These are phyloP conservation scores for Xylariales sp. DNA, from an alignment of 2,329 filamentous ascomycete genomes.

Conservation along the genomic window DNA sequence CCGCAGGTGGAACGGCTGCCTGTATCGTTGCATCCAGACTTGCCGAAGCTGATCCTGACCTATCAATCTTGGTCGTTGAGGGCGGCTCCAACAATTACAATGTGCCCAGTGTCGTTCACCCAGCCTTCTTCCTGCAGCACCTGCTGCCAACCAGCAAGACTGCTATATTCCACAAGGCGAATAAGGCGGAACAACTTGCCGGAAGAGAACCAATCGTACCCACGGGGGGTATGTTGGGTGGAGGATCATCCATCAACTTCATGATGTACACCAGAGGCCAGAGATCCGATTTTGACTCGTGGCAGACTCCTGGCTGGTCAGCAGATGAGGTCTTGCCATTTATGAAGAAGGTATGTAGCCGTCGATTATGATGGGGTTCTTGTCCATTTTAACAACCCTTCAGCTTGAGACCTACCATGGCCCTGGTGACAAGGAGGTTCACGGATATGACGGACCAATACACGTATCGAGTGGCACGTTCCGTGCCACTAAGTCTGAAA, in stretches of 20 bases:
- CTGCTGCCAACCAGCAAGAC: constrained; percentile 40
- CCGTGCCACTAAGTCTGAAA: constrained; percentile 32
- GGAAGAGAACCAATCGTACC: constrained; percentile 35
- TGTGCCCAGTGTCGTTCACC: constrained; percentile 42
- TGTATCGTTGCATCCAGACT: constrained; percentile 47
- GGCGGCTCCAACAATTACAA: constrained; percentile 49
- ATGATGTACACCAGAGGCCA: constrained; percentile 30
- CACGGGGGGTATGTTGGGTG: constrained; percentile 22
- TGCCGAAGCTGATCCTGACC: constrained; percentile 36
- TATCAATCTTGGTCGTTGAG: constrained; percentile 50
- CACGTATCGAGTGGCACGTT: constrained; percentile 43
- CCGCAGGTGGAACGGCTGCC: constrained; percentile 36
- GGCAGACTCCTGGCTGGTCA: constrained; percentile 13
- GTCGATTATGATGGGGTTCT: no score
- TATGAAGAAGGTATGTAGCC: constrained; percentile 39
- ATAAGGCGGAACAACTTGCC: constrained; percentile 37
- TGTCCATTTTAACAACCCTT: no score
- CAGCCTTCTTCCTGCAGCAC: constrained; percentile 43
- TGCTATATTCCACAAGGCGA: constrained; percentile 42
- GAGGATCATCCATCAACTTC: constrained; percentile 42
- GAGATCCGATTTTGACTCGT: constrained; percentile 16
- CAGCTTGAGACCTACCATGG: constrained; percentile 27
- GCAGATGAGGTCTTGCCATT: constrained; percentile 36
- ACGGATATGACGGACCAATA: constrained; percentile 44
- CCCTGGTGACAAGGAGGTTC: constrained; percentile 34